These are phyloP conservation scores for Decorospora gaudefroyi DNA, from an alignment of 2,329 filamentous ascomycete species.

Conservation along the genomic window DNA sequence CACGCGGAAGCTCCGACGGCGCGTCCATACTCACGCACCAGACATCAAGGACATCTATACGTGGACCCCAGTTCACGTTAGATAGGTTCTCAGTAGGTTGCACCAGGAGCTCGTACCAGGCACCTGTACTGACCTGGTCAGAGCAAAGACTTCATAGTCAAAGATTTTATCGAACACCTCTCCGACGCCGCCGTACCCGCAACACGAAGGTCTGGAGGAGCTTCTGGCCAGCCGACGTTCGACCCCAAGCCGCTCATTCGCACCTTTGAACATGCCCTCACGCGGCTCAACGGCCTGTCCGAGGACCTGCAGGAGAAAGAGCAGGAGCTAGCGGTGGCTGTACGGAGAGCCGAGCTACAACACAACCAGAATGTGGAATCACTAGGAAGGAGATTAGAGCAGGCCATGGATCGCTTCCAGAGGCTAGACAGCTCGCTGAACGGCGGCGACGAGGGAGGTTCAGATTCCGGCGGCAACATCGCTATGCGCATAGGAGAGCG, in stretches of 20 bases:
- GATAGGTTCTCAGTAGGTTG: constrained; percentile 65
- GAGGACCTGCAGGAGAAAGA: constrained; percentile 89
- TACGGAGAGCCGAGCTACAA: constrained; percentile 86
- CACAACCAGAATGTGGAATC: constrained; percentile 90
- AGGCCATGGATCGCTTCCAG: constrained; percentile 91
- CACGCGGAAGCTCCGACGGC: constrained; percentile 46
- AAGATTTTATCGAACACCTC: constrained; percentile 93
- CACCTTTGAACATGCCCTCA: constrained; percentile 80
- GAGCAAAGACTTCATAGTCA: constrained; percentile 85
- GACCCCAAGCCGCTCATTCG: constrained; percentile 96
- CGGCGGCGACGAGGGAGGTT: constrained; percentile 59
- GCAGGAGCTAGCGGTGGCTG: constrained; percentile 86
- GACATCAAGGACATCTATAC: constrained; percentile 47
- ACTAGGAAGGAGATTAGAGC: constrained; percentile 84
- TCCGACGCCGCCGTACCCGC: constrained; percentile 81
- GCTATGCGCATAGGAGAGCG: constrained; percentile 94
- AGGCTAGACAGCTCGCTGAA: constrained; percentile 83
- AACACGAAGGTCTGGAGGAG: constrained; percentile 74
- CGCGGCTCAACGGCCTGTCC: constrained; percentile 69
- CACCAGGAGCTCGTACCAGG: neutral
- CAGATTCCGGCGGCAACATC: constrained; percentile 74
- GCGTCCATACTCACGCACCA: constrained; percentile 50
- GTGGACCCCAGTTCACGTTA: constrained; percentile 74
- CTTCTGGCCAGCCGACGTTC: constrained; percentile 60
- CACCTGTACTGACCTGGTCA: constrained; percentile 21